Conservation (phyloP, 495 filamentous ascomycete species). For the Talaromyces trachyspermus region DNA sequence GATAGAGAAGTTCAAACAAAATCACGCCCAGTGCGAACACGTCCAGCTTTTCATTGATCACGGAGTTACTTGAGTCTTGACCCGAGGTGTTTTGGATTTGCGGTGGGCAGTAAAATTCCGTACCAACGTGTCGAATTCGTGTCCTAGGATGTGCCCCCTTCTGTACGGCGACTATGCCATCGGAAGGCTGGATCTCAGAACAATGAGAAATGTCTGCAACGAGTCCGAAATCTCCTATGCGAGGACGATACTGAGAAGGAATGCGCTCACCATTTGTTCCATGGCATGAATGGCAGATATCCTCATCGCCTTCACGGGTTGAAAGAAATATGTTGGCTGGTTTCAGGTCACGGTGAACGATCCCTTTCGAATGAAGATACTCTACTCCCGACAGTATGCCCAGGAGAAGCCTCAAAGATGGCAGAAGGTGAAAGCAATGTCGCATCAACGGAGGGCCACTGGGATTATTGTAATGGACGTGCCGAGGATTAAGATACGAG, state of each 20-base stretch:
- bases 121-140: constrained; percentile 25
- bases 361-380: constrained; percentile 52
- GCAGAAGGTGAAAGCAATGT: constrained; percentile 44
- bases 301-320: constrained; percentile 18
- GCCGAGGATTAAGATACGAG: constrained; percentile 36
- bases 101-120: constrained; percentile 42
- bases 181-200: constrained; percentile 13
- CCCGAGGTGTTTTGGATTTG: neutral
- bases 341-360: constrained; percentile 66
- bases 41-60: constrained; percentile 45
- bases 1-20: constrained; percentile 45
- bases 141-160: neutral
- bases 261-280: constrained; percentile 8
- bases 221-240: constrained; percentile 49
- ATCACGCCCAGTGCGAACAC: constrained; percentile 49
- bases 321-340: constrained; percentile 64
- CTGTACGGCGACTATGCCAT: neutral
- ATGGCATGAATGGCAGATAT: constrained; percentile 27
- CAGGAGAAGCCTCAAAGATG: constrained; percentile 36
- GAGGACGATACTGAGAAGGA: constrained; percentile 24
- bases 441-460: constrained; percentile 15
- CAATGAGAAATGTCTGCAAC: constrained; percentile 46
- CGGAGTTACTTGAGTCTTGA: constrained; percentile 17
- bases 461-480: constrained; percentile 4
- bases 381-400: constrained; percentile 44